phyloP scores from a whole-genome alignment of 2,329 filamentous ascomycete species.

The Grosmannia clavigera region DNA sequence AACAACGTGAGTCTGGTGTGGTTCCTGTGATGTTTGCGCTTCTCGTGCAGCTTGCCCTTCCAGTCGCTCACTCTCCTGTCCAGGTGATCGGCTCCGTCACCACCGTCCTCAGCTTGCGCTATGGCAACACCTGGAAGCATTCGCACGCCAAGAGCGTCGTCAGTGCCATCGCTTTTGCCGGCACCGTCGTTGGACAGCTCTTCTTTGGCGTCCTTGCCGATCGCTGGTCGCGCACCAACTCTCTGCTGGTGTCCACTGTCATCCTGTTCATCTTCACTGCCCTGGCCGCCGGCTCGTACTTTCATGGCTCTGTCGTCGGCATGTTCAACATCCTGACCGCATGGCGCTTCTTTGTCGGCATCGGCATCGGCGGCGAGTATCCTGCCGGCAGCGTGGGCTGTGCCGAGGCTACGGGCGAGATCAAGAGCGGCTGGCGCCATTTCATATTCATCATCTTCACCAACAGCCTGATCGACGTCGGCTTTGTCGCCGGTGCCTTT shows the following conservation, averaged over 20 bases:
- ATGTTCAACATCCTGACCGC: constrained; percentile 67
- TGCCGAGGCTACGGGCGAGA: constrained; percentile 72
- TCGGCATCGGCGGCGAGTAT: constrained; percentile 74
- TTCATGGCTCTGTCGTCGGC: constrained; percentile 52
- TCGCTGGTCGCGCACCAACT: constrained; percentile 73
- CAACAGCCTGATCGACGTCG: constrained; percentile 28
- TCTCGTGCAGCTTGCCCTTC: no score
- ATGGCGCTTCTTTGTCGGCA: constrained; percentile 70
- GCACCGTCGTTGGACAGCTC: constrained; percentile 69
- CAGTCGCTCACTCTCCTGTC: background rate
- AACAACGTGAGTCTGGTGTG: constrained; percentile 49
- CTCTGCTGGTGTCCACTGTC: constrained; percentile 66
- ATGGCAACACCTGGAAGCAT: constrained; percentile 53
- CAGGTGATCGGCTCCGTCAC: constrained; percentile 81
- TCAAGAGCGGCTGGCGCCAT: constrained; percentile 72
- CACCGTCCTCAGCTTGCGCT: constrained; percentile 59
- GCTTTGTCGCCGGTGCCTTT: constrained; percentile 70
- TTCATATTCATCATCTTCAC: constrained; percentile 66
- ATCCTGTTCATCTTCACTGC: constrained; percentile 80
- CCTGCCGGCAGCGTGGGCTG: constrained; percentile 73
- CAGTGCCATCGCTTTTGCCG: constrained; percentile 71
- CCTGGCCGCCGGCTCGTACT: constrained; percentile 65
- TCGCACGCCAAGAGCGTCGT: constrained; percentile 65
- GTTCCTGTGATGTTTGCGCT: no score
- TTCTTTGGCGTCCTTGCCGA: constrained; percentile 73